Conservation (phyloP, 2,329 filamentous ascomycete species). For the Beauveria brongniartii region DNA sequence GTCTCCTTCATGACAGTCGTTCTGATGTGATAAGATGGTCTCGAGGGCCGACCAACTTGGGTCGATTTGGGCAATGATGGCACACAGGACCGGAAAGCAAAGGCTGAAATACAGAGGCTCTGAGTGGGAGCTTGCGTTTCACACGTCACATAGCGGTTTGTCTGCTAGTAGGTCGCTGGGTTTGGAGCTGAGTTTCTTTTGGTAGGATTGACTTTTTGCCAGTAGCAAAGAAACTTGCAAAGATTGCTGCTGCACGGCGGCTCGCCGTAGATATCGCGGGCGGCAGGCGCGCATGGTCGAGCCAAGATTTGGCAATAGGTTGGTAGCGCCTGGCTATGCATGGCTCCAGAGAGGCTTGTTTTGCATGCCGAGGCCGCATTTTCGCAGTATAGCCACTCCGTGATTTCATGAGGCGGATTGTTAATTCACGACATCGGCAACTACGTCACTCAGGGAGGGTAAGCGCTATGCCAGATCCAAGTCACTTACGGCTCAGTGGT, state of each 20-base stretch:
- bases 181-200: background rate
- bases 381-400: background rate
- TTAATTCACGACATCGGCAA: background rate
- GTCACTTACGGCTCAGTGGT: background rate
- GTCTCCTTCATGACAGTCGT: background rate
- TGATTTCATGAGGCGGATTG: background rate
- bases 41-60: background rate
- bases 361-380: background rate
- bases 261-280: background rate
- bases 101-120: background rate
- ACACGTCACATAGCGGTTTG: background rate
- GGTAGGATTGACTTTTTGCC: background rate
- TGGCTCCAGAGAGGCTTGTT: background rate
- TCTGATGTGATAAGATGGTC: background rate
- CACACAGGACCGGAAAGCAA: no score
- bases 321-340: no score
- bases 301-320: background rate
- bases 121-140: background rate
- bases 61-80: background rate
- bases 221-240: background rate
- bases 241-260: background rate
- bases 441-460: background rate
- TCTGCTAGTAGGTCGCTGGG: background rate
- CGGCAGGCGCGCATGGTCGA: background rate
- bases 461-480: background rate